Evolutionary conservation across 1,284 basidiomycete species (phyloP).

Genomic region (Neolentinus lepideus): DNA sequence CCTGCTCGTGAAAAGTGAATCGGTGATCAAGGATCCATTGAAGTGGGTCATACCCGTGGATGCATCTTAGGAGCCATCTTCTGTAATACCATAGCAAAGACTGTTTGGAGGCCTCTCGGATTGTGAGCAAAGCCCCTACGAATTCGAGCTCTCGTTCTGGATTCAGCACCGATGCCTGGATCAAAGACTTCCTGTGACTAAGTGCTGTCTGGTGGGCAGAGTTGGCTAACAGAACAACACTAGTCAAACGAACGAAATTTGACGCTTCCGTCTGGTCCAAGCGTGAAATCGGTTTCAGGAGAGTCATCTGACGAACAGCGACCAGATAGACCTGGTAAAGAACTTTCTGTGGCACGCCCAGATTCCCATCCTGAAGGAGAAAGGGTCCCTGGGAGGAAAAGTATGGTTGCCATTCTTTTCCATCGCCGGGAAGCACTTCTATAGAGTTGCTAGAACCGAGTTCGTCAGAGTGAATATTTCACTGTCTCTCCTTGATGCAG

Average conservation of each 20-base stretch:
- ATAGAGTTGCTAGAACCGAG: slow-evolving; percentile 6
- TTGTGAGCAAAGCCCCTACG: slow-evolving; percentile 38
- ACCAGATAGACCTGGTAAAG: slow-evolving; percentile 43
- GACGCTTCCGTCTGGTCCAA: not conserved
- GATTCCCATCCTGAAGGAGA: slow-evolving; percentile 45
- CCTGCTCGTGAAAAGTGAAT: too few relatives aligned
- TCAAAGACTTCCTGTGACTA: slow-evolving; percentile 47
- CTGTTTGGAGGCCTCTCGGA: slow-evolving; percentile 50
- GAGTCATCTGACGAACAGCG: slow-evolving; percentile 20
- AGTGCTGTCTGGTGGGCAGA: slow-evolving; percentile 61
- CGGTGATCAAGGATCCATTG: too few relatives aligned
- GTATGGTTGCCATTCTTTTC: slow-evolving; percentile 8
- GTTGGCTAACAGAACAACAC: slow-evolving; percentile 52
- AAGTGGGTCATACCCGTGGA: slow-evolving; percentile 3
- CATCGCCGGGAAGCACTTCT: slow-evolving; percentile 14
- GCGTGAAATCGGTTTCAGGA: not conserved
- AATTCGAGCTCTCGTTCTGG: slow-evolving; percentile 39
- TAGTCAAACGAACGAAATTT: slow-evolving; percentile 26
- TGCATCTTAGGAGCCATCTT: slow-evolving; percentile 44
- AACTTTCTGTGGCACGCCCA: slow-evolving; percentile 57
- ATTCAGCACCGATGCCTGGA: slow-evolving; percentile 27
- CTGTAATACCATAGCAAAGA: slow-evolving; percentile 63
- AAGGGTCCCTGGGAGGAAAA: slow-evolving; percentile 31
- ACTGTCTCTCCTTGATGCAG: not conserved
- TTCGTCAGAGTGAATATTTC: not conserved